These are phyloP conservation scores for Viridothelium virens DNA, from an alignment of 495 filamentous ascomycete species.

Conservation along the genomic window DNA sequence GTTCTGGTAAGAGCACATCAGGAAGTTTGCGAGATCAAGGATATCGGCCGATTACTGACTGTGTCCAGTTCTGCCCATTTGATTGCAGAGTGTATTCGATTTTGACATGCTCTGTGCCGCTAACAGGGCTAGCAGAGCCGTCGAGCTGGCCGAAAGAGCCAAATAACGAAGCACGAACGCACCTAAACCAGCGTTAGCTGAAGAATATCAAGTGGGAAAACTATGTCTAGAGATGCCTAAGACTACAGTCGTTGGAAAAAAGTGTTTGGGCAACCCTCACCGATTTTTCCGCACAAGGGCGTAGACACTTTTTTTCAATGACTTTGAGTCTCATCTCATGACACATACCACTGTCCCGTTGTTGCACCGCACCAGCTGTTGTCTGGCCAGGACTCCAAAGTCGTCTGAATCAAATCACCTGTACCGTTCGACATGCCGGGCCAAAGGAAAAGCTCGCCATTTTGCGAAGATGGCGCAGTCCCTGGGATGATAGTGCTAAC, in stretches of 20 bases:
- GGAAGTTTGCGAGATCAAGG: not conserved
- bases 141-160: slow-evolving; percentile 37
- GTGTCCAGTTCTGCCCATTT: slow-evolving; percentile 34
- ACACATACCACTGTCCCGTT: slow-evolving; percentile 30
- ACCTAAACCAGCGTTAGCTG: slow-evolving; percentile 12
- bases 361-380: slow-evolving; percentile 37
- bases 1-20: slow-evolving; percentile 22
- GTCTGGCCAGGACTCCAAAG: slow-evolving; percentile 31
- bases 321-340: not conserved
- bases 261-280: too few species aligned
- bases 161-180: slow-evolving; percentile 39
- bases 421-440: slow-evolving; percentile 43
- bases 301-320: not conserved
- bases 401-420: slow-evolving; percentile 38
- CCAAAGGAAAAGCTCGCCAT: slow-evolving; percentile 39
- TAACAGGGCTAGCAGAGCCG: slow-evolving; percentile 30
- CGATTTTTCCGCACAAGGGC: too few species aligned
- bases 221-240: not conserved
- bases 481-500: slow-evolving; percentile 41
- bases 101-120: slow-evolving; percentile 31
- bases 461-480: slow-evolving; percentile 34
- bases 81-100: slow-evolving; percentile 35
- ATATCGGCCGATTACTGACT: slow-evolving; percentile 24
- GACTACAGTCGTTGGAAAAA: too few species aligned
- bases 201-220: not conserved